Conservation (phyloP, 2,329 filamentous ascomycete species). For the Neopestalotiopsis rosae region DNA sequence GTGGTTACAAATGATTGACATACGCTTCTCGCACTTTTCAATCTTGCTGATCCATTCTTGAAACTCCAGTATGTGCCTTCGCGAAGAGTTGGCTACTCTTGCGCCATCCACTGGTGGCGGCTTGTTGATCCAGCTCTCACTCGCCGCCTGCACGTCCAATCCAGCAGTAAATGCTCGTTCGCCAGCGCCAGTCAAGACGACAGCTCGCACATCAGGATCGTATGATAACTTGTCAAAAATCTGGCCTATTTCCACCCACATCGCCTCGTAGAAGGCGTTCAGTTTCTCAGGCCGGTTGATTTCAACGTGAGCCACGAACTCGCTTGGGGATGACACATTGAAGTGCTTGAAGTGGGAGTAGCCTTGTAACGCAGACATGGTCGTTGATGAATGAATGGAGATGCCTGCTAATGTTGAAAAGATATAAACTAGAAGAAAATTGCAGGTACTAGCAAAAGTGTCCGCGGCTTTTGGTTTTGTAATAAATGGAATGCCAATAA, state of each 20-base stretch:
- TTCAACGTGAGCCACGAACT: slow-evolving; percentile 86
- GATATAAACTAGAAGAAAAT: neutral
- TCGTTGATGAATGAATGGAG: neutral
- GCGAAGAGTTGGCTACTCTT: slow-evolving; percentile 64
- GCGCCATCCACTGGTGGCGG: slow-evolving; percentile 59
- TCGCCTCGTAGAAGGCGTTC: slow-evolving; percentile 83
- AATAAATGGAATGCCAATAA: neutral
- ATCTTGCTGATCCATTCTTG: slow-evolving; percentile 78
- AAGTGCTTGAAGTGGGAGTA: slow-evolving; percentile 68
- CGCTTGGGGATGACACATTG: slow-evolving; percentile 72
- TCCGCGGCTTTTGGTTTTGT: neutral
- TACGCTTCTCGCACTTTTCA: slow-evolving; percentile 89
- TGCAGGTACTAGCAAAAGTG: neutral
- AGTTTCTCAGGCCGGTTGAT: slow-evolving; percentile 87
- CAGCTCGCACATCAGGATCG: slow-evolving; percentile 74
- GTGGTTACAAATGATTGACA: slow-evolving; percentile 32
- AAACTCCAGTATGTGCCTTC: slow-evolving; percentile 77
- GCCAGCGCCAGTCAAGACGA: slow-evolving; percentile 82
- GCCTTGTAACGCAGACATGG: slow-evolving; percentile 30
- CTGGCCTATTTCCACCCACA: slow-evolving; percentile 82
- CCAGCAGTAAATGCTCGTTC: slow-evolving; percentile 85
- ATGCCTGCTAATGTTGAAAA: neutral
- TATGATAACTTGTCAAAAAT: slow-evolving; percentile 76
- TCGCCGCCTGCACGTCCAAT: slow-evolving; percentile 79
- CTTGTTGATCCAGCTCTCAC: slow-evolving; percentile 52